These are phyloP conservation scores for Colletotrichum sp. DNA, from an alignment of 2,329 filamentous ascomycete genomes.

Conservation along the genomic window DNA sequence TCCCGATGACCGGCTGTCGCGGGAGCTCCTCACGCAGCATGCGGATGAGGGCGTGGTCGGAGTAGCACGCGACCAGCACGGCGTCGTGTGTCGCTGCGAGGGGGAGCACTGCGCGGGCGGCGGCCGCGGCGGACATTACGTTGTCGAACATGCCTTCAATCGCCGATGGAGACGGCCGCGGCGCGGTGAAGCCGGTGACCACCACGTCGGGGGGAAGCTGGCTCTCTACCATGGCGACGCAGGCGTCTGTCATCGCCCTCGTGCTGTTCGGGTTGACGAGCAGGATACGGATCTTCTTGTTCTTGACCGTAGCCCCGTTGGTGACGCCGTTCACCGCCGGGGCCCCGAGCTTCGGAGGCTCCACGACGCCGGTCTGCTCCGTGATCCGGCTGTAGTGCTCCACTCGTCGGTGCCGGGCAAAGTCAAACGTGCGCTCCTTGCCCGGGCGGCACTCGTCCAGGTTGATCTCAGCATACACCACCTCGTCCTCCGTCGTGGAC, in stretches of 20 bases:
- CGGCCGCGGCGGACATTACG: constrained; percentile 56
- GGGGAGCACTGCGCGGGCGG: constrained; percentile 36
- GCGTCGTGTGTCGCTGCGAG: constrained; percentile 41
- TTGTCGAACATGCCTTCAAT: constrained; percentile 66
- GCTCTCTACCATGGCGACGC: constrained; percentile 54
- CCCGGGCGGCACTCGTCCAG: constrained; percentile 50
- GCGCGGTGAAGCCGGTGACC: constrained; percentile 17
- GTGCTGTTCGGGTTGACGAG: constrained; percentile 84
- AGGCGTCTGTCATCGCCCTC: constrained; percentile 70
- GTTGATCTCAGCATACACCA: constrained; percentile 55
- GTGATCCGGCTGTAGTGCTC: constrained; percentile 46
- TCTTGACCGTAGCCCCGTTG: background rate
- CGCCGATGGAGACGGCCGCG: constrained; percentile 11
- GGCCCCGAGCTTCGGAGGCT: constrained; percentile 8
- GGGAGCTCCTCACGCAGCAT: constrained; percentile 14
- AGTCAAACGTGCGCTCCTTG: constrained; percentile 53
- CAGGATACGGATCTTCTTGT: constrained; percentile 51
- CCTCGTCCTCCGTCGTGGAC: constrained; percentile 51
- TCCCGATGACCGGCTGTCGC: constrained; percentile 69
- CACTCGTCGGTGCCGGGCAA: constrained; percentile 44
- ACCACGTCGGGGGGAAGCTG: constrained; percentile 42
- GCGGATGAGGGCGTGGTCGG: constrained; percentile 11
- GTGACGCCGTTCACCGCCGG: background rate
- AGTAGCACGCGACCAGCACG: constrained; percentile 12
- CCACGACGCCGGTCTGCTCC: constrained; percentile 39